A percentile compares a stretch with the other conserved stretches of the same genome.
Evolutionary conservation across 1,284 basidiomycete genomes (phyloP).

Genomic region (Wolfiporia cocos): DNA sequence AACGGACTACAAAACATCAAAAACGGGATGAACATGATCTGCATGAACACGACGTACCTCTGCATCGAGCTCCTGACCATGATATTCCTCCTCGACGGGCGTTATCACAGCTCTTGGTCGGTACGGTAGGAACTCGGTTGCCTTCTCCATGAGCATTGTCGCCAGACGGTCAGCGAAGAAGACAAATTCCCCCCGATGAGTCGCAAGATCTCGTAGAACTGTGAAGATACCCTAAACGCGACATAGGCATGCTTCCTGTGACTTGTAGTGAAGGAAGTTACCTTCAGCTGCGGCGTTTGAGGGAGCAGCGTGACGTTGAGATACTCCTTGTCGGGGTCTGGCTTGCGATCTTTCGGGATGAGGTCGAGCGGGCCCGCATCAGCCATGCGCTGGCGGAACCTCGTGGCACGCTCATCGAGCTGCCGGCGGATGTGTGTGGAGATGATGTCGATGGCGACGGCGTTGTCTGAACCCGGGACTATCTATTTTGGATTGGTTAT

Average conservation of each 20-base stretch:
- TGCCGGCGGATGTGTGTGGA: constrained; percentile 87
- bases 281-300: constrained; percentile 79
- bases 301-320: constrained; percentile 66
- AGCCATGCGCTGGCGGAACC: constrained; percentile 72
- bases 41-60: constrained; percentile 32
- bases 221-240: constrained; percentile 78
- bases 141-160: constrained; percentile 81
- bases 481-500: constrained; percentile 56
- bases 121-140: constrained; percentile 79
- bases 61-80: constrained; percentile 61
- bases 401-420: constrained; percentile 70
- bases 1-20: constrained; percentile 38
- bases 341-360: constrained; percentile 4
- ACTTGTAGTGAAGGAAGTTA: constrained; percentile 22
- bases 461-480: constrained; percentile 84
- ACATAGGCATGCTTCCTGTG: neutral
- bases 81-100: constrained; percentile 50
- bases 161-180: constrained; percentile 86
- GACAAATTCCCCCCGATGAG: constrained; percentile 80
- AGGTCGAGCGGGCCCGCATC: constrained; percentile 23
- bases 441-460: constrained; percentile 91
- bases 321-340: constrained; percentile 18
- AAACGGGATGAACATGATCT: neutral
- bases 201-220: constrained; percentile 68
- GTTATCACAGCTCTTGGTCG: constrained; percentile 59